These are phyloP conservation scores for Xylariaceae sp. DNA, from an alignment of 2,329 filamentous ascomycete genomes.

Conservation along the genomic window DNA sequence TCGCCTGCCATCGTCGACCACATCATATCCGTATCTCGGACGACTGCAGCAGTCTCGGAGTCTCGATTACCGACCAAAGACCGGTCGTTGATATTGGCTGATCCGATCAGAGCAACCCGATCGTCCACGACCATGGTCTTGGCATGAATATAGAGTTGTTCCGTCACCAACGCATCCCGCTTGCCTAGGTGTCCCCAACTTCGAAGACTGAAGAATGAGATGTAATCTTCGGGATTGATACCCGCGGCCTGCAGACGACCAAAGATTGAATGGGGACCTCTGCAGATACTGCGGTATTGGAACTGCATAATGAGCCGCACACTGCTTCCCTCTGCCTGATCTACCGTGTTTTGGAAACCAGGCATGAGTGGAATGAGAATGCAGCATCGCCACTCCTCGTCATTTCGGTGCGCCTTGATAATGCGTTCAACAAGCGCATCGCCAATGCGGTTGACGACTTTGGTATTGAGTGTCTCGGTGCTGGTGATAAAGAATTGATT, in stretches of 20 bases:
- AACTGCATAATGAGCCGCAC: constrained; percentile 95
- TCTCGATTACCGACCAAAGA: constrained; percentile 91
- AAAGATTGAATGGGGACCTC: constrained; percentile 88
- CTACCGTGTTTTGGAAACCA: constrained; percentile 96
- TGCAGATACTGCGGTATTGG: constrained; percentile 92
- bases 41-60: constrained; percentile 84
- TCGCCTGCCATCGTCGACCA: constrained; percentile 86
- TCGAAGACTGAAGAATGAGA: constrained; percentile 87
- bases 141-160: constrained; percentile 96
- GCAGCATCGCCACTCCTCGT: constrained; percentile 84
- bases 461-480: constrained; percentile 79
- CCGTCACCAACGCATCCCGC: constrained; percentile 77
- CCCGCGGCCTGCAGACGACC: constrained; percentile 70
- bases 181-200: constrained; percentile 88
- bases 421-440: constrained; percentile 92
- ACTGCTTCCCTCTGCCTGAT: constrained; percentile 88
- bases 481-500: constrained; percentile 98
- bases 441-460: constrained; percentile 87
- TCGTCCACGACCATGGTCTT: constrained; percentile 97
- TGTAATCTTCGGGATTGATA: constrained; percentile 92
- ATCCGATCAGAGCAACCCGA: constrained; percentile 86
- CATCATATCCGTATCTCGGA: constrained; percentile 89
- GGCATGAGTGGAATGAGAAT: constrained; percentile 94
- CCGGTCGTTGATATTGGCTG: constrained; percentile 96
- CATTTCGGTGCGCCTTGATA: constrained; percentile 73